These are phyloP conservation scores for Penicillium parvum DNA, from an alignment of 495 filamentous ascomycete genomes.

Conservation along the genomic window DNA sequence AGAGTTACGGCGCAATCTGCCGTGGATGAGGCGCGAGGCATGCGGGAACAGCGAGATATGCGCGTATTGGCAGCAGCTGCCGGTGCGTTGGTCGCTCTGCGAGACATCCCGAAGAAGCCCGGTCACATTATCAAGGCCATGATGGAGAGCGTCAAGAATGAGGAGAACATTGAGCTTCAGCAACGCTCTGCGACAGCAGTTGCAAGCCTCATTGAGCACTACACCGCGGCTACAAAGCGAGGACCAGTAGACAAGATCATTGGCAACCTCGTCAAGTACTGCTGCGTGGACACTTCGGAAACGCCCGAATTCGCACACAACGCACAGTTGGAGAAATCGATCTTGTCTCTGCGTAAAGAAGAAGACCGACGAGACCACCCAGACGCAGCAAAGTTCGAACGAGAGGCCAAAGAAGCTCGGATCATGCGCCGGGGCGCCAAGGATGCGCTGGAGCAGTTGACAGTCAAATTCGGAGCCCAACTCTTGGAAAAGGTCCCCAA, in stretches of 20 bases:
- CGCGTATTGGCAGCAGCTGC: conserved; percentile 85
- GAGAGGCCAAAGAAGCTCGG: conserved; percentile 76
- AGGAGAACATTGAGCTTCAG: conserved; percentile 89
- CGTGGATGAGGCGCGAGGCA: conserved; percentile 69
- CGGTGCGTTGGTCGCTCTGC: conserved; percentile 80
- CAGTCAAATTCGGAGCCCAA: conserved; percentile 67
- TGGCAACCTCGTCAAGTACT: conserved; percentile 90
- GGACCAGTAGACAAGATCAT: conserved; percentile 91
- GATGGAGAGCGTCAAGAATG: conserved; percentile 96
- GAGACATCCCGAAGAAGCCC: conserved; percentile 84
- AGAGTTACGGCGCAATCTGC: conserved; percentile 61
- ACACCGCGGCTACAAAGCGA: conserved; percentile 68
- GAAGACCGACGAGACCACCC: conserved; percentile 91
- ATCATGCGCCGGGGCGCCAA: conserved; percentile 91
- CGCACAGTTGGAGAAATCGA: conserved; percentile 64
- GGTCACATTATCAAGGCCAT: conserved; percentile 85
- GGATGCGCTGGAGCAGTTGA: conserved; percentile 86
- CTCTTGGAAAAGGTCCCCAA: conserved; percentile 78
- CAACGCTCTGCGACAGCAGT: conserved; percentile 80
- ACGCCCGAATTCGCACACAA: conserved; percentile 90
- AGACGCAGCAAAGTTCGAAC: conserved; percentile 82
- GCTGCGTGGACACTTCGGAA: conserved; percentile 93
- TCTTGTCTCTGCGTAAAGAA: conserved; percentile 91
- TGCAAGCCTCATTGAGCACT: conserved; percentile 76
- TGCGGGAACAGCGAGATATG: conserved; percentile 78